Conservation (phyloP, 192 early-diverging fungal genomes). For the Dispira parvispora region DNA sequence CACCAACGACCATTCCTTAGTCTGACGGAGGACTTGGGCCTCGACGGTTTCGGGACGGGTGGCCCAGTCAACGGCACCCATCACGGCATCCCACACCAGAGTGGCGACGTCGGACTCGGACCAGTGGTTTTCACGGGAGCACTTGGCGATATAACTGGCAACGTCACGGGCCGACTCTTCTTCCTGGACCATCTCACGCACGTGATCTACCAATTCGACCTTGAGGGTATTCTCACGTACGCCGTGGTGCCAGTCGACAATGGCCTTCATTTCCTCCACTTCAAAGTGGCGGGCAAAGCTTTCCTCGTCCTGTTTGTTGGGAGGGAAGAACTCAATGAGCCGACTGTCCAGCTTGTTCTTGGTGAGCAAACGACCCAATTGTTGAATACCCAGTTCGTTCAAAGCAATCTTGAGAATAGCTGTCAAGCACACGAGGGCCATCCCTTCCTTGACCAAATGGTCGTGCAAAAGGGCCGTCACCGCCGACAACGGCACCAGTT, state of each 20-base stretch:
- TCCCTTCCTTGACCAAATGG: conserved; percentile 85
- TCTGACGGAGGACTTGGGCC: conserved; percentile 38
- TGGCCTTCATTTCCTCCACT: conserved; percentile 74
- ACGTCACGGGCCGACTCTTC: conserved; percentile 13
- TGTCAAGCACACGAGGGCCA: conserved; percentile 69
- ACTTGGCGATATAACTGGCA: conserved; percentile 16
- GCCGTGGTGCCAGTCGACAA: conserved; percentile 67
- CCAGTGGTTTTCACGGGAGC: conserved; percentile 28
- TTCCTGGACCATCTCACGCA: conserved; percentile 43
- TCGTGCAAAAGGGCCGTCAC: conserved; percentile 74
- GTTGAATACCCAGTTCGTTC: conserved; percentile 53
- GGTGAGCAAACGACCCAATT: conserved; percentile 52
- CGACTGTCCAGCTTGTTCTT: conserved; percentile 52
- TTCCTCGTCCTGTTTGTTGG: conserved; percentile 74
- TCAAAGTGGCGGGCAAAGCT: conserved; percentile 84
- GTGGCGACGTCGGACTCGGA: conserved; percentile 55
- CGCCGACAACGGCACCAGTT: conserved; percentile 51
- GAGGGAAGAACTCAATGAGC: conserved; percentile 83
- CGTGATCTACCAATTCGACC: conserved; percentile 37
- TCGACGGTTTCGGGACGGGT: conserved; percentile 75
- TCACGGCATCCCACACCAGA: conserved; percentile 70
- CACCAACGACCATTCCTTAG: conserved; percentile 53
- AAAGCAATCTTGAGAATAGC: conserved; percentile 66
- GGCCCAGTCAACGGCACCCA: conserved; percentile 62
- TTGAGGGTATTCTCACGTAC: conserved; percentile 49